A percentile compares a stretch with the other conserved stretches of the same genome.
These are phyloP conservation scores for Wallacemonas sp. DNA, from an alignment of 208 protist genomes.

Conservation along the genomic window DNA sequence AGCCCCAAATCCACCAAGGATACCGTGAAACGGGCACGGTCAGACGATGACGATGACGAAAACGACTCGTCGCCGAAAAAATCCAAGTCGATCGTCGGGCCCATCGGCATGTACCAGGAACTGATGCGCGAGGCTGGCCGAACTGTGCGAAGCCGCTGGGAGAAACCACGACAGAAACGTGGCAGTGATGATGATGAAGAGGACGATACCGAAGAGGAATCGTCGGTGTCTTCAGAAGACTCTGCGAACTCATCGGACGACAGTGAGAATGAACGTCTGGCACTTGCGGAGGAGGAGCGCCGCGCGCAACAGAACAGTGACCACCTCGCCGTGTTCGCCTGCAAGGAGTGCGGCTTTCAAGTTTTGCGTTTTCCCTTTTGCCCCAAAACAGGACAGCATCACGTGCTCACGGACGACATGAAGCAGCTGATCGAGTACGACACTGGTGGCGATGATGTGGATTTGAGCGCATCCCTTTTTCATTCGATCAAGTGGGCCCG, in stretches of 20 bases:
- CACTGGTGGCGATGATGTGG: slow-evolving; percentile 71
- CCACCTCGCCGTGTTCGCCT: slow-evolving; percentile 49
- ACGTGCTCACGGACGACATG: slow-evolving; percentile 64
- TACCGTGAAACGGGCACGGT: not conserved
- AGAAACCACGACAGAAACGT: slow-evolving; percentile 24
- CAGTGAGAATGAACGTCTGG: not conserved
- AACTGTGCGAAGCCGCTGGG: slow-evolving; percentile 84
- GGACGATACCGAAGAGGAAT: slow-evolving; percentile 8
- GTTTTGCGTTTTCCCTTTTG: slow-evolving; percentile 82
- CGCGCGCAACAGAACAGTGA: slow-evolving; percentile 25
- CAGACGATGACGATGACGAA: slow-evolving; percentile 21
- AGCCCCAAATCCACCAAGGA: not conserved
- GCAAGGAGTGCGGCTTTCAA: slow-evolving; percentile 73
- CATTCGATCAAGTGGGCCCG: slow-evolving; percentile 86
- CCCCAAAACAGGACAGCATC: slow-evolving; percentile 84
- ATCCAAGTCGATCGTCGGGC: slow-evolving; percentile 51
- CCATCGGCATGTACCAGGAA: slow-evolving; percentile 89
- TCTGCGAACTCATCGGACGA: slow-evolving; percentile 14
- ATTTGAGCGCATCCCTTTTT: slow-evolving; percentile 67
- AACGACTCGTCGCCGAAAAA: slow-evolving; percentile 15
- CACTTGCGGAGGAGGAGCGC: slow-evolving; percentile 28
- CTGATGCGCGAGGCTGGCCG: slow-evolving; percentile 89
- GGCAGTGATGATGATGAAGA: slow-evolving; percentile 21
- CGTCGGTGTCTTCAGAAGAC: not conserved
- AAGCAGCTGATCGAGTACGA: slow-evolving; percentile 74